Evolutionary conservation across 257 asterid species (phyloP).

Genomic region (Forsythia suspensa): DNA sequence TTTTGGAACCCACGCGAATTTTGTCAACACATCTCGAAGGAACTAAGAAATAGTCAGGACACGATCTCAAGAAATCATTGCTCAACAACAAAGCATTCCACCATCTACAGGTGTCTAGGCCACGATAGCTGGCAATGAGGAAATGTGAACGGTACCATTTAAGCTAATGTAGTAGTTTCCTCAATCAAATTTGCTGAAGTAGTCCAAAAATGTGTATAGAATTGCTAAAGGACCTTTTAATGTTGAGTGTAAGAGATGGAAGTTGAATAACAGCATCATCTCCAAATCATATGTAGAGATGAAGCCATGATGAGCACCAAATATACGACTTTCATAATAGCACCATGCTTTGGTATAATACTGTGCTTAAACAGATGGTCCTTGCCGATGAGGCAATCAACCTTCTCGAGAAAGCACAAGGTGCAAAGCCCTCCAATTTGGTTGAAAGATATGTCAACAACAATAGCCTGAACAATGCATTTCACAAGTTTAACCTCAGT

Average conservation of each 20-base stretch:
- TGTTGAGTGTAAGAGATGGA: constrained; percentile 70
- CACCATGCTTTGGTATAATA: constrained; percentile 82
- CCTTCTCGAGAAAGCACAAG: constrained; percentile 42
- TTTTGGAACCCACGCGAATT: constrained; percentile 34
- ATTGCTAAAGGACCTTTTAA: constrained; percentile 85
- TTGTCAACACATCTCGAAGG: background rate
- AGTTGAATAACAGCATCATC: constrained; percentile 74
- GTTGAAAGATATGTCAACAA: too few species aligned
- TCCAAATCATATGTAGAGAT: constrained; percentile 84
- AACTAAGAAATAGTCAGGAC: too few species aligned
- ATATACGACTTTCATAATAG: constrained; percentile 89
- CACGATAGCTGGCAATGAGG: too few species aligned
- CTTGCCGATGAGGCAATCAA: constrained; percentile 70
- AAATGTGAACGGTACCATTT: too few species aligned
- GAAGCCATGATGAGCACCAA: constrained; percentile 59
- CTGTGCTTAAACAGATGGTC: constrained; percentile 50
- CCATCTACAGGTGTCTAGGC: too few species aligned
- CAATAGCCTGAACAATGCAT: too few species aligned
- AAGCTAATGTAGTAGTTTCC: too few species aligned
- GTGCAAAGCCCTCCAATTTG: too few species aligned
- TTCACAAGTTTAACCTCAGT: too few species aligned
- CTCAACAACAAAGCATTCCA: background rate
- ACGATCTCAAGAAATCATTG: background rate
- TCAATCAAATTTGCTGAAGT: constrained; percentile 18
- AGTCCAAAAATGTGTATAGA: too few species aligned